Base-by-base conservation (phyloP, 169 alveolate species). In the Eimeria sp. region DNA sequence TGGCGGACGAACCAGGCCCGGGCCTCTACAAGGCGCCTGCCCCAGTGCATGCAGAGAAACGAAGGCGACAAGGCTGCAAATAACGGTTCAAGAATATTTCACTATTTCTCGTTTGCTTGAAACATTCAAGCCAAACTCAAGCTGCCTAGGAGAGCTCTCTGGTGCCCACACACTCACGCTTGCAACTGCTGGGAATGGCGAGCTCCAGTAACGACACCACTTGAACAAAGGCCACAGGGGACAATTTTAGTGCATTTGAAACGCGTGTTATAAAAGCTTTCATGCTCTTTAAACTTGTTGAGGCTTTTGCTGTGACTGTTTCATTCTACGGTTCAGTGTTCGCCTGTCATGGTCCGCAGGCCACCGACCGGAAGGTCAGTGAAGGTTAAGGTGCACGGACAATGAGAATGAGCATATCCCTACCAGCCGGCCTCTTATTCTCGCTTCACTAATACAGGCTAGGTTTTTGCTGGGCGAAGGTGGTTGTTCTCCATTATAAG, bases 11-110 rank as follows among this genome's bases (percentile, higher is more conserved):
- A 47, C 91, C 73, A 57, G 51, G 75, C 91, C 58, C 91, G 45
- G 91, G 54, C 91, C 91, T 83, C 67, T 30, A 27, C 65, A 83
- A 47, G 89, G 89, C 47, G 73, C 73, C 91, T 83, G 91, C 91
- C 75, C n/a, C 63, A 67, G 57, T 83, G 91, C 91, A 83, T 83
- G 91, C 91, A 49, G 73, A 57, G 43, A 83, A 78, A 49, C 30
- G 65, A 27, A n/a, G 11, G 18, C 22, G 45, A 78, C 34, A n/a
- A 45, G 18, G 30, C 63, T 45, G 63, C 88, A 78, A 45, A 78
- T 78, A 11, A 6, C 82, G 49, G 25, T 72, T 72, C 82, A 27
- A 11, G 49, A 30, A 27, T 13, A 13, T 72, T 72, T 72, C 43
- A 20, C 49, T 20, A 27, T 11, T 40, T 72, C 49, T 72, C 30